A percentile compares a stretch with the other conserved stretches of the same genome.
Evolutionary conservation across 345 rosid species (phyloP).

Genomic region (Eutrema japonicum): DNA sequence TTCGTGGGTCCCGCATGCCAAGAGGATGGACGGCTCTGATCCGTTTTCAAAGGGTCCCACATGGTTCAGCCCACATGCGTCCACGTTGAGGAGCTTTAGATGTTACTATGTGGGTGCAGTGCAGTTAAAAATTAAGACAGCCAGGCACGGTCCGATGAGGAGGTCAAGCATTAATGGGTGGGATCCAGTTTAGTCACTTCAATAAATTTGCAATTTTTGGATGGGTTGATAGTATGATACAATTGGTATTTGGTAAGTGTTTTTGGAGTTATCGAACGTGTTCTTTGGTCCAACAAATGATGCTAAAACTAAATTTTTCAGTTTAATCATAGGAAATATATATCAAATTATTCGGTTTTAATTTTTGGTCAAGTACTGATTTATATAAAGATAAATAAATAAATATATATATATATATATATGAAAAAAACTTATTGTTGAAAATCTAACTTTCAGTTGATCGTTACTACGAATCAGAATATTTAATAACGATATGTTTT

Average conservation of each 20-base stretch:
- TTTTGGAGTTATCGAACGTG: background rate
- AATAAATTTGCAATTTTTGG: constrained; percentile 22
- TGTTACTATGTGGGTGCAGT: constrained; percentile 36
- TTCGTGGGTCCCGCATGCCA: constrained; percentile 36
- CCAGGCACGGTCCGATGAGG: constrained; percentile 38
- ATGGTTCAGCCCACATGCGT: constrained; percentile 41
- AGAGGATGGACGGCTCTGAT: constrained; percentile 42
- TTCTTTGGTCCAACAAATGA: background rate
- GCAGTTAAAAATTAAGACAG: constrained; percentile 38
- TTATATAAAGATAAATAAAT: background rate
- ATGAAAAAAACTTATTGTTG: background rate
- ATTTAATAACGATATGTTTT: no score
- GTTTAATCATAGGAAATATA: background rate
- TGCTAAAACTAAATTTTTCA: no score
- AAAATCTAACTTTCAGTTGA: background rate
- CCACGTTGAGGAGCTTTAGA: constrained; percentile 42
- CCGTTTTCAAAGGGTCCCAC: constrained; percentile 17
- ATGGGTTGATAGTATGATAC: constrained; percentile 14
- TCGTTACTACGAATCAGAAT: no score
- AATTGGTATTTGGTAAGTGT: background rate
- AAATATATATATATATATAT: no score
- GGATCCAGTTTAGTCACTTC: constrained; percentile 36
- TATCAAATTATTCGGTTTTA: background rate
- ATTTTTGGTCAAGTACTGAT: background rate
- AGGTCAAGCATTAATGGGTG: constrained; percentile 44